Conservation (phyloP, 768 basidiomycete species). For the Pleurotus tuoliensis region DNA sequence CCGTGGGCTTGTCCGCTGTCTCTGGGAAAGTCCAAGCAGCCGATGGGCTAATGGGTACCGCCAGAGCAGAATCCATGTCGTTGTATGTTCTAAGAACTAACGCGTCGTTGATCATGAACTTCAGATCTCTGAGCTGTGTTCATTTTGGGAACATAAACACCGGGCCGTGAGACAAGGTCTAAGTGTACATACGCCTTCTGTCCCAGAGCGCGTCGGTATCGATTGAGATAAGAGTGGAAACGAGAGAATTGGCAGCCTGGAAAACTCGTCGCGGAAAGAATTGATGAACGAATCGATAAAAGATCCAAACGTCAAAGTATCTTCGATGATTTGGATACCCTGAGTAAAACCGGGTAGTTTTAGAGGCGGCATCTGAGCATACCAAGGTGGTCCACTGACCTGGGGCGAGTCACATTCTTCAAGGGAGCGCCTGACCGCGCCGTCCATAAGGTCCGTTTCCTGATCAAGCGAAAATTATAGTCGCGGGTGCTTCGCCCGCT, state of each 20-base stretch:
- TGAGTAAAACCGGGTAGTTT: conserved; percentile 19
- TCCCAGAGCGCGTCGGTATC: conserved; percentile 22
- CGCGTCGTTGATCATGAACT: conserved; percentile 57
- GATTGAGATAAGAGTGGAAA: conserved; percentile 55
- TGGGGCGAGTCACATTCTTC: conserved; percentile 77
- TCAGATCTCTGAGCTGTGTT: conserved; percentile 30
- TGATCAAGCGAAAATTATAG: conserved; percentile 19
- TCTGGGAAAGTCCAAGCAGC: too few relatives aligned
- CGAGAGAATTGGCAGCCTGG: conserved; percentile 53
- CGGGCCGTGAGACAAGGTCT: conserved; percentile 7
- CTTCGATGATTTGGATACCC: conserved; percentile 69
- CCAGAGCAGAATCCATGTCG: conserved; percentile 42
- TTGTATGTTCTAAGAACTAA: conserved; percentile 48
- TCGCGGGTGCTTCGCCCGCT: background rate
- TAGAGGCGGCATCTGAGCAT: background rate
- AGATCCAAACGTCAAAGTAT: conserved; percentile 59
- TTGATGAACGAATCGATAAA: conserved; percentile 59
- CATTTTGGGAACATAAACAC: conserved; percentile 12
- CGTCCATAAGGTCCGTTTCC: conserved; percentile 68
- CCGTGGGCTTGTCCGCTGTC: conserved; percentile 11
- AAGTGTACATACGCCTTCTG: conserved; percentile 38
- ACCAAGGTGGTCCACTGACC: conserved; percentile 31
- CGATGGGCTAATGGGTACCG: conserved; percentile 30
- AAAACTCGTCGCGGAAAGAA: conserved; percentile 63
- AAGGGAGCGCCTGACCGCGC: conserved; percentile 57